These are phyloP conservation scores for Hanseniaspora nectarophila DNA, from an alignment of 805 yeast species.

Conservation along the genomic window DNA sequence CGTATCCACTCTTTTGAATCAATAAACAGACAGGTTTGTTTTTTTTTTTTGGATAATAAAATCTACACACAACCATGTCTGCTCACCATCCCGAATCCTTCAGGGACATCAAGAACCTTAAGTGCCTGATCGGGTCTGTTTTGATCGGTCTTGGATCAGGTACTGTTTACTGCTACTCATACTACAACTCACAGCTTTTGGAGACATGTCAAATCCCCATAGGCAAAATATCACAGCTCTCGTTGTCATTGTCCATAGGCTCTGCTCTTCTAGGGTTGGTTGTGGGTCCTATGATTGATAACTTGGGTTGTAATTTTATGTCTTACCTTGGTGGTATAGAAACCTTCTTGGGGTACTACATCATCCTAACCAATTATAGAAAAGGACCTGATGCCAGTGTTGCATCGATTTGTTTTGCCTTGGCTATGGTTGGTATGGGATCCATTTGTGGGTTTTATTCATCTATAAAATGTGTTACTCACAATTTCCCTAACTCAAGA, in stretches of 20 bases:
- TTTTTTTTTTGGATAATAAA: too few relatives aligned
- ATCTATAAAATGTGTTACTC: slow-evolving; percentile 35
- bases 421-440: slow-evolving; percentile 51
- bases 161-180: slow-evolving; percentile 62
- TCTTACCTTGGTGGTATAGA: slow-evolving; percentile 43
- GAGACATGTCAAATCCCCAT: slow-evolving; percentile 45
- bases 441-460: slow-evolving; percentile 50
- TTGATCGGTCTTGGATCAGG: slow-evolving; percentile 59
- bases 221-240: slow-evolving; percentile 50
- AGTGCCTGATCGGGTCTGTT: slow-evolving; percentile 26
- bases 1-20: too few relatives aligned
- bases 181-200: slow-evolving; percentile 63
- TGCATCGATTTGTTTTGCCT: slow-evolving; percentile 35
- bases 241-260: slow-evolving; percentile 53
- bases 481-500: slow-evolving; percentile 59
- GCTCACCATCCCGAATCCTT: neutral
- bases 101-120: neutral
- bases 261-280: slow-evolving; percentile 57
- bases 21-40: too few relatives aligned
- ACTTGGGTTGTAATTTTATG: slow-evolving; percentile 43
- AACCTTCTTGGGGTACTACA: slow-evolving; percentile 44
- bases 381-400: slow-evolving; percentile 32
- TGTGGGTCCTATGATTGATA: slow-evolving; percentile 59
- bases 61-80: neutral
- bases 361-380: slow-evolving; percentile 38